Evolutionary conservation across 495 filamentous ascomycete genomes (phyloP), one percentile per base, ranked within the genome.

Genomic region (Neurospora intermedia): DNA sequence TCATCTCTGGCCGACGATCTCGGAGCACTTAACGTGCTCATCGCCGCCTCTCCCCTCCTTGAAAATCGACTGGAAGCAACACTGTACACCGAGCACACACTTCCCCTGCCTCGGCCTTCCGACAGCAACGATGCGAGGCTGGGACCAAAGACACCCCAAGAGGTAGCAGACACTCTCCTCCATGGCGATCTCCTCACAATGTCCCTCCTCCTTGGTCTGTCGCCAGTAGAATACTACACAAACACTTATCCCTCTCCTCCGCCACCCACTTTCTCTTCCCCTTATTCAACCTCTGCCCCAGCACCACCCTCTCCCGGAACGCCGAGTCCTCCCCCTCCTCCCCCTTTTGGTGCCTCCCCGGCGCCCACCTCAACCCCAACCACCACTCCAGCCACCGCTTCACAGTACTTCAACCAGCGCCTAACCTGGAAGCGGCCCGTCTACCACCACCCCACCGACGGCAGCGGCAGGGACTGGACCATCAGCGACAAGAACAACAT

Each of bases 141-240:
- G 10, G 4, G 73, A 4, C 75, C 62, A 16, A 72, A 10, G 8
- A 69, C 69, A 1, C 54, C 59, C 10, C 71, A 75, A 9, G 59
- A 43, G 6, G 69, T 66, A 20, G 72, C 78, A n/a, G 75, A 79
- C 45, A 31, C 48, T n/a, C 71, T 80, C 3, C 54, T 79, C 1
- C 39, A 72, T 31, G 76, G 73, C 1, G 74, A 79, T 31, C 59
- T 72, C 6, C 71, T 62, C 16, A 79, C 78, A 0, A 23, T 77
- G 43, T 78, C 78, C 1, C 45, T 78, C 0, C 78, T 80, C 3
- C 73, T 80, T 40, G 77, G 76, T 31, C 23, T 80, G 0, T 40
- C 48, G 3, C 79, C 76, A n/a, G 69, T 78, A 45, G 76, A 80
- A 18, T 78, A 75, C 48, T 79, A 73, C 76, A 78, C 78, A 0